These are phyloP conservation scores for Talaromyces nanjingensis DNA, from an alignment of 495 filamentous ascomycete species.

Conservation along the genomic window DNA sequence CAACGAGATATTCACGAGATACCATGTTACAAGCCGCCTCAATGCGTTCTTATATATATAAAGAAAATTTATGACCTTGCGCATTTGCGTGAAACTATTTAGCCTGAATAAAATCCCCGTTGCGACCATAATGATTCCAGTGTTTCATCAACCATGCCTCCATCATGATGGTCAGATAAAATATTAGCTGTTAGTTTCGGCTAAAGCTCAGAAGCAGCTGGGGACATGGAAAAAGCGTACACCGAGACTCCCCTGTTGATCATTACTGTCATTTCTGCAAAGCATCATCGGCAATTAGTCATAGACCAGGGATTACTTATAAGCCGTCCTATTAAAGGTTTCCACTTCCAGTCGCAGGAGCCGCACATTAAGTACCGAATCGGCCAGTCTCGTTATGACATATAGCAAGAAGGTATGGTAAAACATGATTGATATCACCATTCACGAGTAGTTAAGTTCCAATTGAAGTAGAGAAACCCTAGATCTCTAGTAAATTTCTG, in stretches of 20 bases:
- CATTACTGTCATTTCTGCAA: not conserved
- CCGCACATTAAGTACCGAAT: not conserved
- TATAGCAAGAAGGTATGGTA: not conserved
- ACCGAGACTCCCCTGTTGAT: not conserved
- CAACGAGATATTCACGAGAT: not conserved
- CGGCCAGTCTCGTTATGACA: not conserved
- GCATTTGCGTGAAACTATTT: not conserved
- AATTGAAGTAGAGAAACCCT: not conserved
- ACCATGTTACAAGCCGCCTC: not conserved
- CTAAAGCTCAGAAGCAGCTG: not conserved
- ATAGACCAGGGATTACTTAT: not conserved
- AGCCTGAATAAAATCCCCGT: not conserved
- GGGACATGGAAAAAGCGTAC: not conserved
- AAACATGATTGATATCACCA: not conserved
- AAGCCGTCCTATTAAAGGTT: no score
- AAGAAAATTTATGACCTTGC: not conserved
- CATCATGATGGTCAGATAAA: not conserved
- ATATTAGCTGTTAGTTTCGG: not conserved
- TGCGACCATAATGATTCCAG: not conserved
- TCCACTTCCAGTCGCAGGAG: not conserved
- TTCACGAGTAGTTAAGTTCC: not conserved
- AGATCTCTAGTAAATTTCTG: not conserved
- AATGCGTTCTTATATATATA: not conserved
- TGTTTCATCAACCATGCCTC: not conserved
- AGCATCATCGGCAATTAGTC: not conserved